phyloP scores from a whole-genome alignment of 2,329 filamentous ascomycete genomes.

The Ceratocystis cacaofunesta region DNA sequence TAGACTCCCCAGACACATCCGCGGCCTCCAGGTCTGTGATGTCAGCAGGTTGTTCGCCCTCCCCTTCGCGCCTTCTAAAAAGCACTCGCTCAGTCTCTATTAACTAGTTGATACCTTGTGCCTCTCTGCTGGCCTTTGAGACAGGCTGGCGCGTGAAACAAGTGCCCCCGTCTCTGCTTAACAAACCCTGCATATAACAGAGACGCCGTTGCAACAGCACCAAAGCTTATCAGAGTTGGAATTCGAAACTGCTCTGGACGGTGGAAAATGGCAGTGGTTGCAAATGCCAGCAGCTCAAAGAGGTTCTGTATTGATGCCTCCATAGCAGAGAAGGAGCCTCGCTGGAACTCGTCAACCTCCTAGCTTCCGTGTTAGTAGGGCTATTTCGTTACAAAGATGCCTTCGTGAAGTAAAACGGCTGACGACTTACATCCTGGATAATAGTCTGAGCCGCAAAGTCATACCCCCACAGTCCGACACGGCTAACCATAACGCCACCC shows the following conservation, averaged over 20 bases:
- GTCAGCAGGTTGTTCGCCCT: too few species aligned
- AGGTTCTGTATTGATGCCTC: slow-evolving; percentile 54
- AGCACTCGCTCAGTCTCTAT: too few species aligned
- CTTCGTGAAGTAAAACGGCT: neutral
- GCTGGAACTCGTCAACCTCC: slow-evolving; percentile 38
- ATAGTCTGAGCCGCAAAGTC: slow-evolving; percentile 46
- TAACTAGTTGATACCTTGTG: neutral
- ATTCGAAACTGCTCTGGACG: slow-evolving; percentile 49
- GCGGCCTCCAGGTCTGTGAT: too few species aligned
- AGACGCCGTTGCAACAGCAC: slow-evolving; percentile 30
- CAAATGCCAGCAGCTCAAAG: slow-evolving; percentile 55
- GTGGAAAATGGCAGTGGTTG: slow-evolving; percentile 48
- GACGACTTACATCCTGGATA: slow-evolving; percentile 39
- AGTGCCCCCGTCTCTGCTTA: slow-evolving; percentile 23
- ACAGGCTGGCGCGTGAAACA: slow-evolving; percentile 22
- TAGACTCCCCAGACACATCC: too few species aligned
- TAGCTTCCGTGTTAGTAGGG: slow-evolving; percentile 21
- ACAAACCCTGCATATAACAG: slow-evolving; percentile 24
- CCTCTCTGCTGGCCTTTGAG: neutral
- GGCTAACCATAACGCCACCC: slow-evolving; percentile 37
- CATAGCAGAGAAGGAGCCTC: slow-evolving; percentile 54
- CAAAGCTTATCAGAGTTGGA: slow-evolving; percentile 44
- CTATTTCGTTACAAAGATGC: neutral
- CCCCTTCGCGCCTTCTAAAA: too few species aligned
- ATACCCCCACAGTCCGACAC: slow-evolving; percentile 46